Evolutionary conservation across 495 filamentous ascomycete species (phyloP).

Genomic region (Entonaema liquescens): DNA sequence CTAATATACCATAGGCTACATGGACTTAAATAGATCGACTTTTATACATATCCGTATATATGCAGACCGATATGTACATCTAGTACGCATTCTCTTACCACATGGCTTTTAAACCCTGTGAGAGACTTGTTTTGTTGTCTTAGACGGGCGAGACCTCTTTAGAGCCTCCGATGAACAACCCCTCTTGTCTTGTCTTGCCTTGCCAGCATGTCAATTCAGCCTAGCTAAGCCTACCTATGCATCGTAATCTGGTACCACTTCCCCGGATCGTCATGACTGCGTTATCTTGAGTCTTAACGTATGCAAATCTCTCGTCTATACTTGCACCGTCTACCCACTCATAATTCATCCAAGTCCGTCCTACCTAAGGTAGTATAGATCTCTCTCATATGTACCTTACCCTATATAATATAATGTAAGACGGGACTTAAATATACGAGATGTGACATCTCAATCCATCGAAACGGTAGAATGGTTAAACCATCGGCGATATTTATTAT

Average conservation of each 20-base stretch:
- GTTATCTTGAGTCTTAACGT: not conserved
- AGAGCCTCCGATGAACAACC: slow-evolving; percentile 26
- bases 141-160: slow-evolving; percentile 4
- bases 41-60: not conserved
- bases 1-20: too few species aligned
- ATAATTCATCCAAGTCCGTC: not conserved
- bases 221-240: slow-evolving; percentile 33
- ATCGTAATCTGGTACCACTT: slow-evolving; percentile 7
- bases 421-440: not conserved
- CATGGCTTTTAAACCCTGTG: slow-evolving; percentile 31
- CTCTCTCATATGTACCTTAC: not conserved
- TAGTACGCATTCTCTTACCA: slow-evolving; percentile 8
- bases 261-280: not conserved
- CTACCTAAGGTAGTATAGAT: not conserved
- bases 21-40: too few species aligned
- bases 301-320: not conserved
- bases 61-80: not conserved
- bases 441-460: not conserved
- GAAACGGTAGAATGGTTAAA: not conserved
- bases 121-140: slow-evolving; percentile 7
- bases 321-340: too few species aligned
- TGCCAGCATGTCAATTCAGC: slow-evolving; percentile 22
- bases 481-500: not conserved
- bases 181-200: slow-evolving; percentile 4
- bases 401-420: too few species aligned